These are phyloP conservation scores for Stereum hirsutum DNA, from an alignment of 1,284 basidiomycete species.

Conservation along the genomic window DNA sequence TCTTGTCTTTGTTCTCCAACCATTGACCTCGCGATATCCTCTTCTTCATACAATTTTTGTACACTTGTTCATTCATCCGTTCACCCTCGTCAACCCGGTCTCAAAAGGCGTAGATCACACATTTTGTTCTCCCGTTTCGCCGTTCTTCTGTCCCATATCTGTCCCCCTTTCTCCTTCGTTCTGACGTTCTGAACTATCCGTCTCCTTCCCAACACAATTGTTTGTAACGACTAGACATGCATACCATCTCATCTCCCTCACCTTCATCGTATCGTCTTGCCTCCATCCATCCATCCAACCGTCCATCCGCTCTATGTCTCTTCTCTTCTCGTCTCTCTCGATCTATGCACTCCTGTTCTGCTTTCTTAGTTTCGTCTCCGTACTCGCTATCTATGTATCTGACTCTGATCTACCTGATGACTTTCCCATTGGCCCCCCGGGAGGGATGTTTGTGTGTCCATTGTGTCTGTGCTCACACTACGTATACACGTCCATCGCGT, in stretches of 20 bases:
- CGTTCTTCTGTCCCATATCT: too few relatives aligned
- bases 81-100: too few relatives aligned
- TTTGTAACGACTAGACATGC: conserved; percentile 66
- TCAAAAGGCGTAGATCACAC: too few relatives aligned
- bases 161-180: not conserved
- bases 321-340: conserved; percentile 11
- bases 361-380: not conserved
- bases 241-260: too few relatives aligned
- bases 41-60: not conserved
- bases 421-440: too few relatives aligned
- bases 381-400: not conserved
- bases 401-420: not conserved
- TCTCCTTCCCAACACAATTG: conserved; percentile 21
- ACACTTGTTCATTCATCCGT: too few relatives aligned
- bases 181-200: conserved; percentile 12
- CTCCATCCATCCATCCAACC: conserved; percentile 22
- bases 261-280: conserved; percentile 15
- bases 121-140: too few relatives aligned
- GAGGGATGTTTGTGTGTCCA: too few relatives aligned
- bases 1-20: not conserved
- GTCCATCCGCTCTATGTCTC: conserved; percentile 22
- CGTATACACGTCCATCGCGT: not conserved
- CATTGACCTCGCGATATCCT: not conserved
- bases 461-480: not conserved
- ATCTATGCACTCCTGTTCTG: conserved; percentile 6